phyloP scores from a whole-genome alignment of 768 basidiomycete species.

The Boletus huronensis region DNA sequence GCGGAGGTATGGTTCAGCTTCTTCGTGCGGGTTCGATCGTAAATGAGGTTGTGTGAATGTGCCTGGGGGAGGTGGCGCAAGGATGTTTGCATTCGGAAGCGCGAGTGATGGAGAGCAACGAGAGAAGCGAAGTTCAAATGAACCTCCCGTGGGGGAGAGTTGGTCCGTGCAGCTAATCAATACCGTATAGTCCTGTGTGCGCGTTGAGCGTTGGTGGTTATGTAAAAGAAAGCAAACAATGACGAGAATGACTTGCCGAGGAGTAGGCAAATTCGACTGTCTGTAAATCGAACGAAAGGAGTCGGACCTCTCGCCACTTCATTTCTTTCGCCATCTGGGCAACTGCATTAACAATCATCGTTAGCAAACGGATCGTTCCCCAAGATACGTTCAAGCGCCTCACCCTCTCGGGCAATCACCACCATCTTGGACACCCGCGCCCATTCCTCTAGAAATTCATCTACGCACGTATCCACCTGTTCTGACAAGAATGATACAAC shows the following conservation, averaged over 20 bases:
- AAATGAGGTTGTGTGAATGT: slow-evolving; percentile 27
- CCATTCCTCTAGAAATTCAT: slow-evolving; percentile 91
- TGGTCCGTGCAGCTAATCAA: slow-evolving; percentile 79
- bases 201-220: not conserved
- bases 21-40: slow-evolving; percentile 69
- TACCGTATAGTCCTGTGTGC: slow-evolving; percentile 64
- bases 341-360: slow-evolving; percentile 41
- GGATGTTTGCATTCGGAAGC: slow-evolving; percentile 14
- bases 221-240: not conserved
- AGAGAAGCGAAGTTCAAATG: slow-evolving; percentile 72
- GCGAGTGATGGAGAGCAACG: slow-evolving; percentile 33
- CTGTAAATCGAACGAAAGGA: slow-evolving; percentile 87
- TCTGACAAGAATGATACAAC: slow-evolving; percentile 87
- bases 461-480: slow-evolving; percentile 83
- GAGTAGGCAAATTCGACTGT: slow-evolving; percentile 89
- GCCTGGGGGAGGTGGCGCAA: slow-evolving; percentile 27
- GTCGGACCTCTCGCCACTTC: slow-evolving; percentile 70
- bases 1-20: slow-evolving; percentile 73
- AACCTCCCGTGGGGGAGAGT: slow-evolving; percentile 61
- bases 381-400: slow-evolving; percentile 5
- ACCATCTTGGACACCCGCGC: slow-evolving; percentile 91
- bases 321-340: slow-evolving; percentile 76
- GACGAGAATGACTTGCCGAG: slow-evolving; percentile 36
- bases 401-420: slow-evolving; percentile 87
- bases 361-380: not conserved